Evolutionary conservation across 805 yeast species (phyloP), one percentile per base, ranked within the genome.

Genomic region (Teunomyces cretensis): DNA sequence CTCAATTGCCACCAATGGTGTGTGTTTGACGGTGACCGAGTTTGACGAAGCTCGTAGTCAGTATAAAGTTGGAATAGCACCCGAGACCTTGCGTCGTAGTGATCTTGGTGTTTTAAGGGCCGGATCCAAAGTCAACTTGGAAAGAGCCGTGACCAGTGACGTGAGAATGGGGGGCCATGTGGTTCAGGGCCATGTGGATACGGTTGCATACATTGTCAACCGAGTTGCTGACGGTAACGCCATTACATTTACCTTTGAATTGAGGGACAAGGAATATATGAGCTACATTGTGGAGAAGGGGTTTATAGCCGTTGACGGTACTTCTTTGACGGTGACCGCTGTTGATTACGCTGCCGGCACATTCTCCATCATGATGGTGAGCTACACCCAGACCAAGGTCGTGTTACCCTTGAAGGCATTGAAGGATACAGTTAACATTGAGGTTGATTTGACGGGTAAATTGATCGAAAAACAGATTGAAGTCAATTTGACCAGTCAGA

Each of bases 101-200:
- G 84, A 86, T 51, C 68, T 94, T 36, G 92, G 90, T 1, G 65
- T 65, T 8, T 75, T 92, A 62, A 60, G 54, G 16, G 39, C 46
- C 2, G 91, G 88, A 1, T 62, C 78, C 14, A 75, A 74, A 47
- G 96, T 94, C 15, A 92, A 94, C 61, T 72, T 92, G 49, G 99
- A 94, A 64, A 75, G 99, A 47, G 99, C 99, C 0, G 89, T 94
- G 27, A 73, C 83, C 72, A 81, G 82, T 11, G 88, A 87, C 43
- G 88, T 83, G 6, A 74, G 99, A 51, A 81, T 91, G 57, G 99
- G 99, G 17, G 99, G 99, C 0, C 99, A 94, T 65, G 80, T 92
- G 51, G 99, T 94, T 2, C 99, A 94, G 58, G 99, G 99, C 5
- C 99, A 94, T 68, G 89, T 94, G 24, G 99, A 94, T 62, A 88